Evolutionary conservation across 768 basidiomycete genomes (phyloP).

Genomic region (Termitomyces sp.): DNA sequence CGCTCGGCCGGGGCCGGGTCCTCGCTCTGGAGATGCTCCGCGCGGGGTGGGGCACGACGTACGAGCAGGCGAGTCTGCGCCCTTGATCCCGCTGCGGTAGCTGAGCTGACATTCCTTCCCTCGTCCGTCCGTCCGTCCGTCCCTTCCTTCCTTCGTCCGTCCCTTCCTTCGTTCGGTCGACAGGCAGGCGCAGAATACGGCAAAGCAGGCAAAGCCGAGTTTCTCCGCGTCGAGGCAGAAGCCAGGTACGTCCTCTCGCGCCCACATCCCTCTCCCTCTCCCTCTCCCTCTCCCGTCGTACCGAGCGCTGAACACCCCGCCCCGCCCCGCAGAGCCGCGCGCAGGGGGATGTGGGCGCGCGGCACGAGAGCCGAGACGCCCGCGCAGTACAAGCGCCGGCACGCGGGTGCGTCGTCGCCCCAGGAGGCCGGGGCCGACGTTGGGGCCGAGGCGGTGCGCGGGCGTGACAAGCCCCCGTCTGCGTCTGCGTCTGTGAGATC

Average conservation of each 20-base stretch:
- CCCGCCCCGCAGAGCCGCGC: slow-evolving; percentile 46
- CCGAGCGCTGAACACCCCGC: neutral
- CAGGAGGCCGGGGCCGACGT: slow-evolving; percentile 13
- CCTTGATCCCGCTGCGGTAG: too few relatives aligned
- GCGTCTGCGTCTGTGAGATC: neutral
- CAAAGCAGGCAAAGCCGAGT: slow-evolving; percentile 55
- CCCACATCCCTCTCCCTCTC: too few relatives aligned
- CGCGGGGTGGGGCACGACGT: slow-evolving; percentile 71
- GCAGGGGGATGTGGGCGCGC: slow-evolving; percentile 71
- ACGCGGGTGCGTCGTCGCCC: slow-evolving; percentile 26
- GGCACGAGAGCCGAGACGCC: slow-evolving; percentile 59
- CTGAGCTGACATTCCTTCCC: too few relatives aligned
- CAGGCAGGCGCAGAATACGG: slow-evolving; percentile 77
- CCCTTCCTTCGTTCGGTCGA: neutral
- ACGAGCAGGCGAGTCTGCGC: slow-evolving; percentile 46
- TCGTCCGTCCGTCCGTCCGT: too few relatives aligned
- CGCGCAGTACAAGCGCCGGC: slow-evolving; percentile 73
- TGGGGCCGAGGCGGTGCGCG: too few relatives aligned
- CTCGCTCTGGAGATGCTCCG: slow-evolving; percentile 72
- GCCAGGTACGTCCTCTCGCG: slow-evolving; percentile 75
- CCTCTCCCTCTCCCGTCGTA: neutral
- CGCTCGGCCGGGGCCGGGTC: slow-evolving; percentile 39
- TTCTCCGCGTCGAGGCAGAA: slow-evolving; percentile 53
- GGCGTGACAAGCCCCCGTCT: too few relatives aligned
- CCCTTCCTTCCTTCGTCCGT: neutral